Conservation (phyloP, 768 basidiomycete species). For the Lactarius indigo region DNA sequence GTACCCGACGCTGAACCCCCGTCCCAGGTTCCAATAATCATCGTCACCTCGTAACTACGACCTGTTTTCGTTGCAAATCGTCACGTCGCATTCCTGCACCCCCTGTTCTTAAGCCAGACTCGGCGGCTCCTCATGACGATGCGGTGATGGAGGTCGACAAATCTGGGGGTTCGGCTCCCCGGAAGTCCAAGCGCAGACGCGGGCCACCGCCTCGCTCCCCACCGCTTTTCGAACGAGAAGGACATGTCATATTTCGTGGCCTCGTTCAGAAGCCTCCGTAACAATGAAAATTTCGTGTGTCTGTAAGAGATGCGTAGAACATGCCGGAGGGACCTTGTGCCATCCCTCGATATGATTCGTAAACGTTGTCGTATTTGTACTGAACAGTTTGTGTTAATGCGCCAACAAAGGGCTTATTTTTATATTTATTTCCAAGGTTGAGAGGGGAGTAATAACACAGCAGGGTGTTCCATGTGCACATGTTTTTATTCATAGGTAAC, state of each 20-base stretch:
- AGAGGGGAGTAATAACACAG: too few relatives aligned
- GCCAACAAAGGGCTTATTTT: too few relatives aligned
- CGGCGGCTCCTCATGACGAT: constrained; percentile 1
- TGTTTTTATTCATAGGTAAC: too few relatives aligned
- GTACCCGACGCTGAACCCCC: constrained; percentile 28
- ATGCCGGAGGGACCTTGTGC: too few relatives aligned
- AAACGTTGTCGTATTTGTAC: too few relatives aligned
- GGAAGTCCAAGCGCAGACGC: constrained; percentile 28
- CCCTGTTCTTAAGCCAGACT: constrained; percentile 31
- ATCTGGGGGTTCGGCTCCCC: not conserved
- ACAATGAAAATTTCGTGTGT: not conserved
- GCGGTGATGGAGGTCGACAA: constrained; percentile 1
- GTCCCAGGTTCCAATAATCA: constrained; percentile 43
- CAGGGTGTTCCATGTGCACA: too few relatives aligned
- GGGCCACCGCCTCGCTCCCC: constrained; percentile 38
- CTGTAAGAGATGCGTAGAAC: not conserved
- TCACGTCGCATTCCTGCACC: constrained; percentile 68
- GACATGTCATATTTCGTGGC: constrained; percentile 67
- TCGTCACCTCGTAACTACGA: constrained; percentile 53
- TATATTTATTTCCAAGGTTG: too few relatives aligned
- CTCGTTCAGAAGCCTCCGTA: constrained; percentile 38
- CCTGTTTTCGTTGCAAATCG: constrained; percentile 55
- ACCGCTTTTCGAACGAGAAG: constrained; percentile 60
- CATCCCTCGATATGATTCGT: too few relatives aligned
- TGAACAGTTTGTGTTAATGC: too few relatives aligned